Percentiles rank a stretch among this genome's conserved stretches.
These are phyloP conservation scores for Fusarium lateritium DNA, from an alignment of 2,329 filamentous ascomycete species.

Conservation along the genomic window DNA sequence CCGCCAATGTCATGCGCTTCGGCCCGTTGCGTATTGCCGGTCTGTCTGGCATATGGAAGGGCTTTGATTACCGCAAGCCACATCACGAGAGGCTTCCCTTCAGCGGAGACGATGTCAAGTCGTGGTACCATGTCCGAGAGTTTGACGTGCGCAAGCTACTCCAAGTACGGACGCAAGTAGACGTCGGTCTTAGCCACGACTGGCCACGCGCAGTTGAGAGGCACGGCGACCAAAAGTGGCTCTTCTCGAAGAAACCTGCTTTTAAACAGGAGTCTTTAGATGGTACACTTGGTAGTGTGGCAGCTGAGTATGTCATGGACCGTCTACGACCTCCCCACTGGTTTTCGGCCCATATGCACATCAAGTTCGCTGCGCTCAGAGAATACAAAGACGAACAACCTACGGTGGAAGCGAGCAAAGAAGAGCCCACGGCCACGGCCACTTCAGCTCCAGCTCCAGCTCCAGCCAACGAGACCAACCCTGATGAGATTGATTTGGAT, in stretches of 20 bases:
- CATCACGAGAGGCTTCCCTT: slow-evolving; percentile 93
- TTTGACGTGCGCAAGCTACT: slow-evolving; percentile 92
- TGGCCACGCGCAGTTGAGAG: slow-evolving; percentile 91
- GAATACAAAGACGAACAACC: slow-evolving; percentile 63
- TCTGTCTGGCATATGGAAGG: slow-evolving; percentile 96
- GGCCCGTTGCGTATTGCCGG: slow-evolving; percentile 90
- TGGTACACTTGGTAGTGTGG: slow-evolving; percentile 83
- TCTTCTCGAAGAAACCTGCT: slow-evolving; percentile 81
- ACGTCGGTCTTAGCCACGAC: slow-evolving; percentile 93
- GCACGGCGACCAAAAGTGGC: slow-evolving; percentile 75
- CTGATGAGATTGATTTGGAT: slow-evolving; percentile 80
- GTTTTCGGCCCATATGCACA: slow-evolving; percentile 95
- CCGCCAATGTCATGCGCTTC: slow-evolving; percentile 87
- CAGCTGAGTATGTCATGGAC: slow-evolving; percentile 85
- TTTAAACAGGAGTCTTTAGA: slow-evolving; percentile 83
- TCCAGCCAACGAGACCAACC: slow-evolving; percentile 61
- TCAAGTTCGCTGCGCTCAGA: slow-evolving; percentile 83
- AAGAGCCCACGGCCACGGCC: slow-evolving; percentile 3
- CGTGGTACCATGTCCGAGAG: slow-evolving; percentile 91
- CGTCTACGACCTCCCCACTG: slow-evolving; percentile 86
- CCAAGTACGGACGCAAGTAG: slow-evolving; percentile 87
- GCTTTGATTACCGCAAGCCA: slow-evolving; percentile 85
- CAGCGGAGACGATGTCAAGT: slow-evolving; percentile 79
- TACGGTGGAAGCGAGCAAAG: slow-evolving; percentile 25
- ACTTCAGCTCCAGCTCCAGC: slow-evolving; percentile 9